Conservation (phyloP, 2,329 filamentous ascomycete species). For the Juglanconis sp. region DNA sequence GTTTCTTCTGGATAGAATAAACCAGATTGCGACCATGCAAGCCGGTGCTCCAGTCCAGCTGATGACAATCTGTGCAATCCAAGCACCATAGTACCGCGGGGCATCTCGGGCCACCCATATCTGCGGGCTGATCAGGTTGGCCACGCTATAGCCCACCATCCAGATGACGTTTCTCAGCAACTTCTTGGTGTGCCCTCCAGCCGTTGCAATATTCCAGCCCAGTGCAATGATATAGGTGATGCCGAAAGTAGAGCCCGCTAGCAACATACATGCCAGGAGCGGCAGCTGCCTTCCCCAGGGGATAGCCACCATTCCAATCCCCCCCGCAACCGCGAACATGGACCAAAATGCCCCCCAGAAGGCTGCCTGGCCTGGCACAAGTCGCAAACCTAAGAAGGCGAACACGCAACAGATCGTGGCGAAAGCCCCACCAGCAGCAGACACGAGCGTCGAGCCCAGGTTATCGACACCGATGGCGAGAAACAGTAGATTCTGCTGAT, state of each 20-base stretch:
- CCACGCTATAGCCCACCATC: conserved; percentile 27
- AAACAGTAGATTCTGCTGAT: conserved; percentile 37
- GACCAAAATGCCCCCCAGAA: conserved; percentile 30
- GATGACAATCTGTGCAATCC: conserved; percentile 28
- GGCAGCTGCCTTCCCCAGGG: conserved; percentile 28
- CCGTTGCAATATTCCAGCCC: conserved; percentile 35
- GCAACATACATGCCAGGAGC: conserved; percentile 29
- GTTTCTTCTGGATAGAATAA: conserved; percentile 31
- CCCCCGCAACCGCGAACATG: conserved; percentile 26
- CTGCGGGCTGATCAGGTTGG: conserved; percentile 29
- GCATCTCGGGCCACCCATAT: conserved; percentile 26
- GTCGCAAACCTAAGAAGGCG: conserved; percentile 28
- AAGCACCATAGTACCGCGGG: conserved; percentile 31
- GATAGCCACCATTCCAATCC: conserved; percentile 30
- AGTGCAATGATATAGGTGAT: conserved; percentile 35
- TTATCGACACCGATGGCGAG: conserved; percentile 32
- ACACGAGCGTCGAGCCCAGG: conserved; percentile 37
- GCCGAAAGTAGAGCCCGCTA: conserved; percentile 29
- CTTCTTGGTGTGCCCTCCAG: conserved; percentile 30
- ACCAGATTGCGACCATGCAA: conserved; percentile 31
- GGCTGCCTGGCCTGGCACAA: conserved; percentile 30
- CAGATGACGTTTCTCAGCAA: conserved; percentile 30
- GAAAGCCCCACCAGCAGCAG: conserved; percentile 34
- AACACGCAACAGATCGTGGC: conserved; percentile 30
- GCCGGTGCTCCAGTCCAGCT: conserved; percentile 35